Percentiles rank a stretch among this genome's conserved stretches.
phyloP scores from a whole-genome alignment of 2,329 filamentous ascomycete species.

The Rhynchosporium secalis region DNA sequence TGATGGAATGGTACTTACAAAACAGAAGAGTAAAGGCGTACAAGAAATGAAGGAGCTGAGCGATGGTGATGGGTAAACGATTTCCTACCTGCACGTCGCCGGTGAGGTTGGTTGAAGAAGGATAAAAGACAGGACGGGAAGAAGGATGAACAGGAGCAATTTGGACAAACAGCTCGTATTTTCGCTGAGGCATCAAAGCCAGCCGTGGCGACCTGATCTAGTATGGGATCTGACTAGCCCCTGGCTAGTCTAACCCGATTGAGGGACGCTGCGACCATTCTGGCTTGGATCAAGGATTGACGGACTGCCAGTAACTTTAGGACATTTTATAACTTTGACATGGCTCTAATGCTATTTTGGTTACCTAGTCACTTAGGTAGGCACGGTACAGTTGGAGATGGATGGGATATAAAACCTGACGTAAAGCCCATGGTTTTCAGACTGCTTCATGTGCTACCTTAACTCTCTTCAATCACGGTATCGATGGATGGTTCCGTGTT shows the following conservation, averaged over 20 bases:
- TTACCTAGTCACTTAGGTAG: no score
- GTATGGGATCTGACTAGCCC: neutral
- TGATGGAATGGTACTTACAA: slow-evolving; percentile 18
- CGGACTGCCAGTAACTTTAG: neutral
- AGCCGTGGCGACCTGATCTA: neutral
- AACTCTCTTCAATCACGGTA: neutral
- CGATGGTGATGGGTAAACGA: slow-evolving; percentile 11
- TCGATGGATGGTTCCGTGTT: neutral
- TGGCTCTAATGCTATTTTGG: neutral
- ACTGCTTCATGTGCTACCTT: neutral
- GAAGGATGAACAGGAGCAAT: neutral
- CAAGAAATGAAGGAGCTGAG: slow-evolving; percentile 13
- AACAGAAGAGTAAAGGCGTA: slow-evolving; percentile 8
- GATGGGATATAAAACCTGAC: neutral
- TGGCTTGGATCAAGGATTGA: neutral
- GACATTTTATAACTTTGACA: neutral
- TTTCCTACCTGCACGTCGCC: slow-evolving; percentile 16
- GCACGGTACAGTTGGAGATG: no score
- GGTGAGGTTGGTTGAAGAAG: slow-evolving; percentile 2
- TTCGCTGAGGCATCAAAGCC: slow-evolving; percentile 7
- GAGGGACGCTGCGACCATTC: slow-evolving; percentile 3
- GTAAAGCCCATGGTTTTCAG: neutral
- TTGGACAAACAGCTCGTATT: slow-evolving; percentile 1
- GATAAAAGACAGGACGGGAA: neutral
- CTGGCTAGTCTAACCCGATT: neutral